A percentile compares a stretch with the other conserved stretches of the same genome.
These are phyloP conservation scores for Populus trichocarpa DNA, from an alignment of 441 rosid genomes.

Conservation along the genomic window DNA sequence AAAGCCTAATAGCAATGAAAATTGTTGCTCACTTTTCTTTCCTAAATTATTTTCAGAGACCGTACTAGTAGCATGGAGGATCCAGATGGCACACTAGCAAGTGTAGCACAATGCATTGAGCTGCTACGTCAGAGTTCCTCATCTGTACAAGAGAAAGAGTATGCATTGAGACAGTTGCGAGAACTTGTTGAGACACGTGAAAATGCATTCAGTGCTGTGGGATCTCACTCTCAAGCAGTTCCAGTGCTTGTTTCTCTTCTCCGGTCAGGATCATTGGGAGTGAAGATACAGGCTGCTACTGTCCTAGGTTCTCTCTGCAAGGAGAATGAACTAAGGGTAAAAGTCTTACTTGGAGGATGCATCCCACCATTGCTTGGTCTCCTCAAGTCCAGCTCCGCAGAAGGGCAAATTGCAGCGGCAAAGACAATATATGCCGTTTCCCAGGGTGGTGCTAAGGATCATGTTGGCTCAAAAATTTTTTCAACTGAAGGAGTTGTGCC, in stretches of 20 bases:
- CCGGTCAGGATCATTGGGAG: constrained; percentile 93
- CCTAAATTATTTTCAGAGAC: constrained; percentile 59
- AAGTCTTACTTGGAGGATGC: constrained; percentile 99
- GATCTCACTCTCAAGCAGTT: constrained; percentile 99
- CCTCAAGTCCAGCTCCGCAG: constrained; percentile 94
- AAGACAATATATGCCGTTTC: constrained; percentile 97
- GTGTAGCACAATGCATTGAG: constrained; percentile 99
- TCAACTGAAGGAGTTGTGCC: constrained; percentile 99
- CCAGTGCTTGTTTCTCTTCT: constrained; percentile 99
- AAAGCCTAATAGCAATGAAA: constrained; percentile 5
- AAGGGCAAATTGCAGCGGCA: constrained; percentile 98
- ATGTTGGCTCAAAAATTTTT: constrained; percentile 98
- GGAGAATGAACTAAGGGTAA: constrained; percentile 98
- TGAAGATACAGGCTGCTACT: constrained; percentile 96
- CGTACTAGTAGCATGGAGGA: constrained; percentile 98
- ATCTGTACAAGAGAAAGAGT: constrained; percentile 92
- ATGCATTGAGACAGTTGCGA: constrained; percentile 82
- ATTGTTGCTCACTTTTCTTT: constrained; percentile 19
- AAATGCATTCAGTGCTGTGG: constrained; percentile 99
- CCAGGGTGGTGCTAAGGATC: constrained; percentile 95
- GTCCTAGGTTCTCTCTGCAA: constrained; percentile 97
- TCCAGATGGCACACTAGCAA: constrained; percentile 99
- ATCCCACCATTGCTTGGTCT: constrained; percentile 99
- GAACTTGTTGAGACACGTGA: constrained; percentile 97
- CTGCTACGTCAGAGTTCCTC: constrained; percentile 90